A percentile compares a stretch with the other conserved stretches of the same genome.
phyloP scores from a whole-genome alignment of 169 alveolate species.

The Cryptosporidium sp. region DNA sequence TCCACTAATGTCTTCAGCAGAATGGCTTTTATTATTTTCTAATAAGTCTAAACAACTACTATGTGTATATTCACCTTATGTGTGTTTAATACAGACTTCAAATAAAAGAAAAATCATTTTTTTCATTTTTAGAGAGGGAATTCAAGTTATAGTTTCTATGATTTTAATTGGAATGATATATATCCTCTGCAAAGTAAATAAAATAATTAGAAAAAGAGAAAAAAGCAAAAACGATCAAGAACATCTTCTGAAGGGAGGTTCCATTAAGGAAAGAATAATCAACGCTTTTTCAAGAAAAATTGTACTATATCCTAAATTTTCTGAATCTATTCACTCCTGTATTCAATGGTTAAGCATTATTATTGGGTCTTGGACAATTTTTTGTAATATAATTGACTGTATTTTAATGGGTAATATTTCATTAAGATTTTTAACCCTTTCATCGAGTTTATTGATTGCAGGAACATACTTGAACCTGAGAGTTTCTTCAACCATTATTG shows the following conservation, averaged over 20 bases:
- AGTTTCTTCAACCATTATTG: constrained; percentile 47
- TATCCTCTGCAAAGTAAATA: constrained; percentile 12
- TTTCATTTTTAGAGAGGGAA: constrained; percentile 48
- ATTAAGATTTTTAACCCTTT: constrained; percentile 24
- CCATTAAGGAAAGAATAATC: constrained; percentile 4
- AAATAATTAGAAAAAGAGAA: constrained; percentile 23
- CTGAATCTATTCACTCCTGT: constrained; percentile 26
- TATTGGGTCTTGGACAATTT: constrained; percentile 59
- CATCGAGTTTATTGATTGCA: constrained; percentile 28
- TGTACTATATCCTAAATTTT: not conserved
- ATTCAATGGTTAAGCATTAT: constrained; percentile 48
- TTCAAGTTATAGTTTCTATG: constrained; percentile 36
- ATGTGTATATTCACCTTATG: constrained; percentile 45
- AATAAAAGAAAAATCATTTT: constrained; percentile 33
- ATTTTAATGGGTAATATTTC: constrained; percentile 52
- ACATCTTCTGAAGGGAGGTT: not conserved
- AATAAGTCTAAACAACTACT: constrained; percentile 4
- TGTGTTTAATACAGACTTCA: constrained; percentile 33
- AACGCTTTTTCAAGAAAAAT: constrained; percentile 9
- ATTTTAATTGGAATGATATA: constrained; percentile 34
- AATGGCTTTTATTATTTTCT: constrained; percentile 43
- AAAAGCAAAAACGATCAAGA: not conserved
- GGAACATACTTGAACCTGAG: constrained; percentile 55
- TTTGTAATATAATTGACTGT: constrained; percentile 52
- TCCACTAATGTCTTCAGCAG: constrained; percentile 41